Percentiles rank a stretch among this genome's conserved stretches.
Conservation (phyloP, 2,329 filamentous ascomycete genomes). For the Graphilbum ipis-grandicollis region DNA sequence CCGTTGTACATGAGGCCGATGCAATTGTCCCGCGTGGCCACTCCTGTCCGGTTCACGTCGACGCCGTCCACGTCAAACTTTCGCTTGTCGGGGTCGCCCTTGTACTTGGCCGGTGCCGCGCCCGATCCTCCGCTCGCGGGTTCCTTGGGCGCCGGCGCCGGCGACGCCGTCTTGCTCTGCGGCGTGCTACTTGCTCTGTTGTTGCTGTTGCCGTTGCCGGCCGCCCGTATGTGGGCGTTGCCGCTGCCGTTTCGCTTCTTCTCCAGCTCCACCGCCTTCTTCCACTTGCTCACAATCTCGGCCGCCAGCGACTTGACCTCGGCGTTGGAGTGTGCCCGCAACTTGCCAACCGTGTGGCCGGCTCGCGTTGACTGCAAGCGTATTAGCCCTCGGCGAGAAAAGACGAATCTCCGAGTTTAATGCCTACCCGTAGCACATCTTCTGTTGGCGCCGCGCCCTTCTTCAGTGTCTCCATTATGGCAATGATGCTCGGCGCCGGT, state of each 20-base stretch:
- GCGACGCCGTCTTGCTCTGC: conserved; percentile 15
- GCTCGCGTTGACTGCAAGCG: conserved; percentile 74
- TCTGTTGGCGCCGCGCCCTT: conserved; percentile 71
- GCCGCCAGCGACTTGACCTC: conserved; percentile 61
- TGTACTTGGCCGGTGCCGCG: conserved; percentile 28
- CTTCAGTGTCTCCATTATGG: conserved; percentile 62
- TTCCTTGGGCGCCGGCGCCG: conserved; percentile 21
- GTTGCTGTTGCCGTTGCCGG: conserved; percentile 19
- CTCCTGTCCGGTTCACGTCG: conserved; percentile 58
- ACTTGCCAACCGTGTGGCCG: conserved; percentile 75
- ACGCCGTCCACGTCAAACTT: conserved; percentile 70
- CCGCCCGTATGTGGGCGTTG: conserved; percentile 3
- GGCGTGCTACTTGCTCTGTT: conserved; percentile 22
- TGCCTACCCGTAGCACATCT: conserved; percentile 62
- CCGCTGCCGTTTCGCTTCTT: conserved; percentile 23
- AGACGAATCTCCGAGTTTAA: too few relatives aligned
- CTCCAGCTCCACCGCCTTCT: conserved; percentile 54
- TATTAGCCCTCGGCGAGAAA: too few relatives aligned
- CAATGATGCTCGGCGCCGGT: conserved; percentile 51
- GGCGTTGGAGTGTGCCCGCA: conserved; percentile 59
- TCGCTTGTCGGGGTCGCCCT: conserved; percentile 59
- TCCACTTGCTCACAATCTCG: conserved; percentile 80
- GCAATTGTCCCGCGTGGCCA: conserved; percentile 61
- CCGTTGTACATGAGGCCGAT: conserved; percentile 91
- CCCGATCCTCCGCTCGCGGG: conserved; percentile 41